Evolutionary conservation across 2,329 filamentous ascomycete genomes (phyloP), one percentile per base, ranked within the genome.

Genomic region (Pseudogymnoascus sp.): DNA sequence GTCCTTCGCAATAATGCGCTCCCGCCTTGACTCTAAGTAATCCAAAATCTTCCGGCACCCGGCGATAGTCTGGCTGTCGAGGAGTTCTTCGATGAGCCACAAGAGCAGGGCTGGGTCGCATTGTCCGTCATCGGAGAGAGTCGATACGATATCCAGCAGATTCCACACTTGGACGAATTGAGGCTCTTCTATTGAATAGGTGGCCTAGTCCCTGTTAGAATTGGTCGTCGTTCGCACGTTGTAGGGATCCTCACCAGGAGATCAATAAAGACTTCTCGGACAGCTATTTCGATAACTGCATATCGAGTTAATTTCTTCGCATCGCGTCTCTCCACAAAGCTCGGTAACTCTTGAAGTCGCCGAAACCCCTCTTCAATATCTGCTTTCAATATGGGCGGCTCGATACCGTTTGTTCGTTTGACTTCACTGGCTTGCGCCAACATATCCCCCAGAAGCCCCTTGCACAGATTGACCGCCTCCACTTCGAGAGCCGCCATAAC

Each of bases 1-100:
- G 70, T 92, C 84, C 74, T 82, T 88, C 56, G 90, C 87, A 19
- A 90, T 96, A 65, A 97, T 90, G 42, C 88, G 84, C 74, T 97
- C 93, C 71, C 95, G 85, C 64, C 96, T 85, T 21, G 95, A 97
- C 74, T 99, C 96, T 46, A 99, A 83, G 71, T 93, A 99, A 72
- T 96, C 92, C 73, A 99, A 97, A 13, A 97, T 89, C 65, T 85
- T 90, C 65, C 92, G 88, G 73, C 95, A 99, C 33, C 91, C 93
- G 23, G 91, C 84, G 44, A 97, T 96, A 0, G 93, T 96, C 75
- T 99, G 93, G 71, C 92, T 96, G 75, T 99, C 96, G 26, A 99
- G 82, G 1, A 99, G 83, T 75, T 97, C 95, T 74, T 99, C 95
- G 19, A 97, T 87, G 15, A 99, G 84, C 83, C 90, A 93, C 71